Conservation (phyloP, 768 basidiomycete genomes). For the Termitomyces eurrhizus region DNA sequence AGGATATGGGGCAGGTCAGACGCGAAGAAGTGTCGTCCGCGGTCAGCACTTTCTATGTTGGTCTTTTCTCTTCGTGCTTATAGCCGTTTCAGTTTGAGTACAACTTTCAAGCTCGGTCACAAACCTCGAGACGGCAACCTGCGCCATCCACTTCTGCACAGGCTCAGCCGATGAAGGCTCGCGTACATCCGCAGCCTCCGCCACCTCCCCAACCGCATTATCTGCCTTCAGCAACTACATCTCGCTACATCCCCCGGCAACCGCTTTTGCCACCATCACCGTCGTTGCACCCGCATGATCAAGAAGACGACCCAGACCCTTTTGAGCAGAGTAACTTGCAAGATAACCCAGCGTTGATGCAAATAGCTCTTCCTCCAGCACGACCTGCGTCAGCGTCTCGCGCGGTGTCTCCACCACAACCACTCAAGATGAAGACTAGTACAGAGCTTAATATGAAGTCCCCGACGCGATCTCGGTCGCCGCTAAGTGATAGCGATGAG, state of each 20-base stretch:
- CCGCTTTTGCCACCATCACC: conserved; percentile 21
- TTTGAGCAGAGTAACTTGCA: conserved; percentile 34
- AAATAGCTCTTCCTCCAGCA: conserved; percentile 10
- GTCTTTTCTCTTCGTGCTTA: not conserved
- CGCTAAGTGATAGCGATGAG: conserved; percentile 16
- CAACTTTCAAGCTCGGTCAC: conserved; percentile 17
- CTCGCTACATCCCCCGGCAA: conserved; percentile 25
- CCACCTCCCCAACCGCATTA: conserved; percentile 17
- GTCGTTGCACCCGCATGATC: conserved; percentile 14
- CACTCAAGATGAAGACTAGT: conserved; percentile 29
- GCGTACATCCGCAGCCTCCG: conserved; percentile 1
- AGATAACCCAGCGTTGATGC: conserved; percentile 18
- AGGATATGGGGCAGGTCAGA: conserved; percentile 35
- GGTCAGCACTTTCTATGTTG: conserved; percentile 19
- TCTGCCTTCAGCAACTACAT: conserved; percentile 18
- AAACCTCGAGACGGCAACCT: conserved; percentile 7
- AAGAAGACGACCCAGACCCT: conserved; percentile 37
- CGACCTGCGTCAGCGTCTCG: conserved; percentile 9
- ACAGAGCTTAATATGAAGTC: conserved; percentile 42
- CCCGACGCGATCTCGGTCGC: conserved; percentile 22
- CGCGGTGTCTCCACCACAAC: conserved; percentile 6
- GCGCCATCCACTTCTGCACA: conserved; percentile 3
- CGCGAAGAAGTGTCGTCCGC: conserved; percentile 39
- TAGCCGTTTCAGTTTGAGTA: conserved; percentile 29
- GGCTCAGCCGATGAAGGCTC: conserved; percentile 9